Conservation (phyloP, 108 stramenopile species). For the Nitzschia sp. region DNA sequence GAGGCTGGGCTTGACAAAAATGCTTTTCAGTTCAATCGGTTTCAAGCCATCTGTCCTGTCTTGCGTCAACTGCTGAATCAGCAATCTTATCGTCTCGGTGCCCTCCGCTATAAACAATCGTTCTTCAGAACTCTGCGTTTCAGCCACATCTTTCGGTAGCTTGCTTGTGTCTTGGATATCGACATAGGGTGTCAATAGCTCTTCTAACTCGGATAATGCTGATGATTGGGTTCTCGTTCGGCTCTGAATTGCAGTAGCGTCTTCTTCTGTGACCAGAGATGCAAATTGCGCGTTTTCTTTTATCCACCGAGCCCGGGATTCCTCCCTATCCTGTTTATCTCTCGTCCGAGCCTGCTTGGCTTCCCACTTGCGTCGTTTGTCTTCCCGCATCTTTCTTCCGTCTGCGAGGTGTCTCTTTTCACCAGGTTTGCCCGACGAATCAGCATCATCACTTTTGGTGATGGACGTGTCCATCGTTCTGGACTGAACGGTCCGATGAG, state of each 20-base stretch:
- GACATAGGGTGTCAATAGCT: conserved; percentile 24
- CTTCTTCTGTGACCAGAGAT: conserved; percentile 16
- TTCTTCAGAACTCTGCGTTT: not conserved
- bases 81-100: conserved; percentile 67
- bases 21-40: conserved; percentile 45
- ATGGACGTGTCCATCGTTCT: too few relatives aligned
- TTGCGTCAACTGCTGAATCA: conserved; percentile 56
- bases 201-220: not conserved
- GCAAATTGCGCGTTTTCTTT: conserved; percentile 24
- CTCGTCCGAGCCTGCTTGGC: conserved; percentile 28
- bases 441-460: not conserved
- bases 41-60: not conserved
- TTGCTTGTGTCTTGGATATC: conserved; percentile 31
- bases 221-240: not conserved
- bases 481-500: too few relatives aligned
- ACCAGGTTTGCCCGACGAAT: not conserved
- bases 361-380: conserved; percentile 35
- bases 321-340: conserved; percentile 5
- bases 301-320: conserved; percentile 21
- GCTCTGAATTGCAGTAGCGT: not conserved
- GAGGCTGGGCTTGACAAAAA: conserved; percentile 62
- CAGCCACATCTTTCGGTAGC: too few relatives aligned
- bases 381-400: conserved; percentile 18
- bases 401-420: conserved; percentile 3
- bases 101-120: conserved; percentile 73